Percentiles rank a stretch among this genome's conserved stretches.
Conservation (phyloP, 2,329 filamentous ascomycete species). For the Bipolaris cookei region DNA sequence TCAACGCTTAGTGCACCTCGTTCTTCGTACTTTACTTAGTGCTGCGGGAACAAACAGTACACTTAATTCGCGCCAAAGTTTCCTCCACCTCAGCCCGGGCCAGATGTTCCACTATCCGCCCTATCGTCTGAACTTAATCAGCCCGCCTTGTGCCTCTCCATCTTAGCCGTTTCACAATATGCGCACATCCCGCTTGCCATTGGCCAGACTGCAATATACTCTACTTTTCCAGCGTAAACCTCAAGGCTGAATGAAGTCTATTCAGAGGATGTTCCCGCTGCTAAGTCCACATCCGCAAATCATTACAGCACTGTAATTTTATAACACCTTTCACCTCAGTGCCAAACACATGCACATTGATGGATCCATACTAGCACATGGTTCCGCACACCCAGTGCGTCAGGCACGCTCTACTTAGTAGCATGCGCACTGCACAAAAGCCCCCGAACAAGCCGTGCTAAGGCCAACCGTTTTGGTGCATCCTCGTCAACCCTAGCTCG, state of each 20-base stretch:
- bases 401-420: not conserved
- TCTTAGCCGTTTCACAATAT: not conserved
- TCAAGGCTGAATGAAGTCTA: too few relatives aligned
- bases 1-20: not conserved
- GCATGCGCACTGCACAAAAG: too few relatives aligned
- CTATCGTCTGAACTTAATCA: not conserved
- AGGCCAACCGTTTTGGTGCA: slow-evolving; percentile 1
- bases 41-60: not conserved
- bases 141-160: not conserved
- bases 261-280: too few relatives aligned
- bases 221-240: not conserved
- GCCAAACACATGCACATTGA: not conserved
- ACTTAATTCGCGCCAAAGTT: not conserved
- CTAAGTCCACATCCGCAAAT: not conserved
- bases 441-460: slow-evolving; percentile 1
- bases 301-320: not conserved
- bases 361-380: slow-evolving; percentile 8
- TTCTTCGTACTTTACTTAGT: not conserved
- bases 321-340: not conserved
- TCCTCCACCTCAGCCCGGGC: not conserved
- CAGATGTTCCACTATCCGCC: not conserved
- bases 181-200: not conserved
- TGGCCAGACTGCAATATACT: not conserved
- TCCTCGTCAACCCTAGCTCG: not conserved
- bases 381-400: not conserved